Evolutionary conservation across 768 basidiomycete genomes (phyloP).

Genomic region (Pilatotrama ljubarskyi): DNA sequence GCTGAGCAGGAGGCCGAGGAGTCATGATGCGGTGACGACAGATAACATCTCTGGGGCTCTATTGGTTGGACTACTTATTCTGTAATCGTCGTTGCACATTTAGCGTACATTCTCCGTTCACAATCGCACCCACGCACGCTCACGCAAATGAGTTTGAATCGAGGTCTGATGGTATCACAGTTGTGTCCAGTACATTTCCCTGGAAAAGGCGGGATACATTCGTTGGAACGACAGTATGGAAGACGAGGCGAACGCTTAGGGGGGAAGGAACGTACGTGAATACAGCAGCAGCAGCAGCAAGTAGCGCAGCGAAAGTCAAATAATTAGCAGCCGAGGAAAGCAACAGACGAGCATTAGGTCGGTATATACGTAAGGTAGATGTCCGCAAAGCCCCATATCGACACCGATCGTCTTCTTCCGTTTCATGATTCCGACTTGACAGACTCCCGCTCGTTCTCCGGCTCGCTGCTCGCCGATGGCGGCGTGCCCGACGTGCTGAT

Average conservation of each 20-base stretch:
- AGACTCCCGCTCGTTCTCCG: constrained; percentile 61
- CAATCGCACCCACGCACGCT: constrained; percentile 9
- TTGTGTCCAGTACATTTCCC: constrained; percentile 16
- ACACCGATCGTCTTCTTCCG: constrained; percentile 1
- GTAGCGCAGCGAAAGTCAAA: constrained; percentile 23
- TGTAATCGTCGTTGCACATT: constrained; percentile 21
- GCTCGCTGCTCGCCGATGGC: constrained; percentile 46
- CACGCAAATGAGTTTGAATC: not conserved
- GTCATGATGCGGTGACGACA: constrained; percentile 22
- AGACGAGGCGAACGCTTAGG: constrained; percentile 13
- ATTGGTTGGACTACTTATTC: constrained; percentile 20
- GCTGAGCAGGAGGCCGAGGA: constrained; percentile 35
- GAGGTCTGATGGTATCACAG: constrained; percentile 9
- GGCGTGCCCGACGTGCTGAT: constrained; percentile 47
- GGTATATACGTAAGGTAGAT: constrained; percentile 19
- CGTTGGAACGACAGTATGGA: constrained; percentile 21
- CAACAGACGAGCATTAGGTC: constrained; percentile 23
- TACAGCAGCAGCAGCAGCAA: constrained; percentile 31
- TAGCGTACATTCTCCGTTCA: constrained; percentile 14
- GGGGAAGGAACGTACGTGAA: constrained; percentile 20
- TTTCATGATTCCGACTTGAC: constrained; percentile 63
- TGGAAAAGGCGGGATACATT: constrained; percentile 24
- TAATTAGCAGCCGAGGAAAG: constrained; percentile 32
- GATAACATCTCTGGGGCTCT: constrained; percentile 7
- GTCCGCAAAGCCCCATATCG: constrained; percentile 12